Base-by-base conservation (phyloP, 2,329 filamentous ascomycete genomes). In the Cryphonectria nitschkei region DNA sequence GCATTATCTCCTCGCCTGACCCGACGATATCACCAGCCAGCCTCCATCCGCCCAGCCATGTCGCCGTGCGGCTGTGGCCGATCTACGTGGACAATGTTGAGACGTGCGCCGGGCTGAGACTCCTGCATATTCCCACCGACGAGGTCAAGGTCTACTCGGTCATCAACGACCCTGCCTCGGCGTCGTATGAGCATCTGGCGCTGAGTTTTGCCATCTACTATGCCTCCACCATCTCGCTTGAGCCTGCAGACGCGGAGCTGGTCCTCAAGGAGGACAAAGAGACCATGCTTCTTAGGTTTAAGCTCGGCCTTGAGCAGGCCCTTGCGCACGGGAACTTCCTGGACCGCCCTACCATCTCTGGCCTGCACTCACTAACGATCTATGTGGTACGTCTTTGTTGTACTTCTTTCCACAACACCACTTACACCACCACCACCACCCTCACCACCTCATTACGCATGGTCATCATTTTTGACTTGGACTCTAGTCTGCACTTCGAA, bases 131-230 rank as follows among this genome's bases (percentile, higher is more conserved):
- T 1, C 75, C 79, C 4, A 76, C 78, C 26, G 73, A 79, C 26
- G 77, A 83, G 70, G 69, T 80, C 16, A 67, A 73, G 7, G 58
- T 81, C 4, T 81, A 79, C 67, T 80, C 79, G 0, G 78, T 76
- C 2, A 75, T 79, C 8, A 74, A 77, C 26, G 73, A 80, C 34
- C 80, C 80, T 0, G 65, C 46, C 0, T 69, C 70, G 2, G 78
- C 79, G 0, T 71, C 76, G 0, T 68, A 72, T 0, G 80, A 81
- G 3, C 70, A 70, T 0, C 11, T 80, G 8, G 83, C 83, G 0
- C 75, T 85, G 5, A 82, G 82, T 70, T 85, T 83, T 68, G 78
- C 82, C 69, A 84, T 89, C 19, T 89, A 89, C 73, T 84, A 80
- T 73, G 79, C 83, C 4, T 76, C 87, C 0, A 75, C 86, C 2